Percentiles rank a stretch among this genome's conserved stretches.
Evolutionary conservation across 1,139 yeast genomes (phyloP).

Genomic region (Saccharomyces pastorianus): DNA sequence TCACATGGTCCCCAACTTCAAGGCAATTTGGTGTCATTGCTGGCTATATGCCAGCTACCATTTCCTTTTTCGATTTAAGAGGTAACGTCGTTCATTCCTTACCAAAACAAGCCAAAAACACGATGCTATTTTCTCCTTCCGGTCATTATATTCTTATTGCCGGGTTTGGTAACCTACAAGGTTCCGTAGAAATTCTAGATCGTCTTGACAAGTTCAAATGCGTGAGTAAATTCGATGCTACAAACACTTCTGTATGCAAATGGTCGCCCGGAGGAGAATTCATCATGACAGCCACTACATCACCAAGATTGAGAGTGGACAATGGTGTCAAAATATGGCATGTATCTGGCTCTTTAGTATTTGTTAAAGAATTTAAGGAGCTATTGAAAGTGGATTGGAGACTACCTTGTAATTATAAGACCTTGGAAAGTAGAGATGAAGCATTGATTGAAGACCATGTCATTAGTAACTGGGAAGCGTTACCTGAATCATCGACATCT

Average conservation of each 20-base stretch:
- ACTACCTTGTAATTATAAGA: slow-evolving; percentile 36
- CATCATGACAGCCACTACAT: slow-evolving; percentile 90
- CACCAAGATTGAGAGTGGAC: slow-evolving; percentile 95
- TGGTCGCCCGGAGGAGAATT: slow-evolving; percentile 98
- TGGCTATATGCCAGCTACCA: slow-evolving; percentile 96
- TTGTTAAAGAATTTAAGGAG: slow-evolving; percentile 71
- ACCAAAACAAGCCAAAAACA: slow-evolving; percentile 84
- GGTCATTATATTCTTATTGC: slow-evolving; percentile 87
- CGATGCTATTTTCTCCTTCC: slow-evolving; percentile 87
- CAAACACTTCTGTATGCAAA: slow-evolving; percentile 89
- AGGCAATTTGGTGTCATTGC: slow-evolving; percentile 95
- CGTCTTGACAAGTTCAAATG: slow-evolving; percentile 79
- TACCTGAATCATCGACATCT: slow-evolving; percentile 48
- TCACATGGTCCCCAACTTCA: slow-evolving; percentile 94
- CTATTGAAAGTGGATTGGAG: slow-evolving; percentile 81
- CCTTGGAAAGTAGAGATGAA: slow-evolving; percentile 8
- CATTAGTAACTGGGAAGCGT: slow-evolving; percentile 35
- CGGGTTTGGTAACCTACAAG: slow-evolving; percentile 97
- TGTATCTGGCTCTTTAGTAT: slow-evolving; percentile 74
- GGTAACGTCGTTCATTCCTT: slow-evolving; percentile 81
- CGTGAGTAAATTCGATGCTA: slow-evolving; percentile 76
- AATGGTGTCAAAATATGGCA: slow-evolving; percentile 94
- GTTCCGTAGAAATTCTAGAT: slow-evolving; percentile 91
- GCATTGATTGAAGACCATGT: slow-evolving; percentile 14
- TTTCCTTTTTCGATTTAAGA: slow-evolving; percentile 89